Base-by-base conservation (phyloP, 495 filamentous ascomycete species). In the Aspergillus wentii region DNA sequence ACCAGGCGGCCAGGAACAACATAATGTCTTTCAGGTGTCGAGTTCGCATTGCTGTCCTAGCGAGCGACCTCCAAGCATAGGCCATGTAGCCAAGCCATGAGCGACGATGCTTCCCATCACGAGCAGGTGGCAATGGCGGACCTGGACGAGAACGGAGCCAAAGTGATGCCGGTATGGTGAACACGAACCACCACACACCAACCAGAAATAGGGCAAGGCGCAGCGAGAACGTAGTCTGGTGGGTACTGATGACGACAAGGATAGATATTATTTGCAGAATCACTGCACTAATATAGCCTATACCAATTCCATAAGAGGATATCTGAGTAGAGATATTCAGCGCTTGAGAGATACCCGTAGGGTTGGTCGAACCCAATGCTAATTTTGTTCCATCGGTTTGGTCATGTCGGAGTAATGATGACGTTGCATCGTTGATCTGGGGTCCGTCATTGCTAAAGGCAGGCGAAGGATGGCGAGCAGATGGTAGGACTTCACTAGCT, bases 91-190 rank as follows among this genome's bases (percentile, higher is more conserved):
- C 69, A 4, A 64, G 33, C 71, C 75, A 79, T 8, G 66, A 66
- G 13, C 68, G 57, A 21, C 48, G 36, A 20, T 59, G 55, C 41
- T 71, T 68, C 7, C 64, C 60, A 28, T 64, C 45, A 4, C 41
- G 44, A 5, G 51, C 43, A 21, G 57, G 38, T 13, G 53, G 49
- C 2, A 98, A 56, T 8, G 88, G 87, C 2, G 92, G 92, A 0
- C 92, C 92, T 7, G 92, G 92, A 19, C 92, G 78, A 11, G 91
- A 79, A 16, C 89, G 78, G n/a, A 98, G 74, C 86, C 88, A 96
- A 42, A 94, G 59, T 16, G 83, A 84, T 6, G 89, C 86, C 3
- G 92, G 92, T 36, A 96, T 78, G 8, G 89, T 91, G 51, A 98
- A 97, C 23, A 79, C 35, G 35, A 92, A 81, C 92, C 92, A 97